Evolutionary conservation across 495 filamentous ascomycete genomes (phyloP), one percentile per base, ranked within the genome.

Genomic region (Penicillium cosmopolitanum): DNA sequence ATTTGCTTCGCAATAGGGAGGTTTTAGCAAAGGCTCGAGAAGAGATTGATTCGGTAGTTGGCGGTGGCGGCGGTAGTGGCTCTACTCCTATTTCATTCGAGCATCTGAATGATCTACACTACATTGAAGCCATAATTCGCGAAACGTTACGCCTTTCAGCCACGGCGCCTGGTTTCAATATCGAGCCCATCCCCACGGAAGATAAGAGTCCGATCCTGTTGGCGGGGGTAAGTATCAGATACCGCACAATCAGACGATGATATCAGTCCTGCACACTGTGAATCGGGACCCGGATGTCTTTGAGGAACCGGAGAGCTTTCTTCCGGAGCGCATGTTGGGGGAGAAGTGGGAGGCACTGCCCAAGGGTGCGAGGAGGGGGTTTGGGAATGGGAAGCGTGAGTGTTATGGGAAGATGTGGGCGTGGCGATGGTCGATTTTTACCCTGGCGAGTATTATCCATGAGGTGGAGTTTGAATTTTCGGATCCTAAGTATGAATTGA

Each of bases 221-320:
- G 5, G 81, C 77, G 2, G 86, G 84, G 89, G 88, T 33, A 86
- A 89, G 66, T 93, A 92, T 71, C 71, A 83, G 50, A 73, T 93
- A 35, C 71, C 83, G 2, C 77, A 85, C 59, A 79, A 83, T 55
- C 84, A 87, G 62, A 65, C 81, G 12, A 80, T 92, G 61, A 84
- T 88, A 61, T 78, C 85, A 5, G 73, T 92, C 15, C 77, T 92
- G 10, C 75, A 82, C 3, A 80, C 80, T 9, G 83, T 90, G 2
- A 90, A 92, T 62, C 82, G 85, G 25, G 89, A 92, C 67, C 88
- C 89, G 0, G 74, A 74, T 1, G 85, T 91, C 10, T 93, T 81
- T 56, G 80, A 88, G 2, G 81, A 87, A 48, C 86, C 87, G 1
- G 74, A 86, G 19, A 78, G 76, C 7, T 92, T 92, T 78, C 73